Base-by-base conservation (phyloP, 192 early-diverging fungal genomes). In the Rhizophagus clarus region DNA sequence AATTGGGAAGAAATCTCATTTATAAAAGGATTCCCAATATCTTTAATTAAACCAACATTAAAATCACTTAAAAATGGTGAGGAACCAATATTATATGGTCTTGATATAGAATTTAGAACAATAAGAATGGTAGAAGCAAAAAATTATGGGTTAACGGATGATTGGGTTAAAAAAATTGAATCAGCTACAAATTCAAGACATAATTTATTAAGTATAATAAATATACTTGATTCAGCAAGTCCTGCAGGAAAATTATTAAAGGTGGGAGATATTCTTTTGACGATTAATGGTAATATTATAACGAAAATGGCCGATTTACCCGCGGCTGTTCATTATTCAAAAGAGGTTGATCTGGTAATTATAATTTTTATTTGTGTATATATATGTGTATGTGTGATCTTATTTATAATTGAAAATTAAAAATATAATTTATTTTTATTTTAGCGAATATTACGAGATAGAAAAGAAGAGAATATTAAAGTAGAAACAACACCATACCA, bases 191-290 rank as follows among this genome's bases (percentile, higher is more conserved):
- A 72, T 32, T 84, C 89, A 10, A 87, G 87, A 70, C 88, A 89
- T 76, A 85, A 83, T 9, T 61, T 88, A 28, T 51, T 94, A 34
- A 91, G 91, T 83, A 86, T 86, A 10, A 73, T 93, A 28, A 85
- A 87, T 72, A 70, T 89, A 64, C 84, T 93, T 72, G 90, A 92
- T 82, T 73, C 87, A 28, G 77, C 87, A 45, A 89, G 88, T 56
- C 84, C 85, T n/a, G 87, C 88, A 2, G 81, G 87, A 24, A 84
- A 86, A 63, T 85, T 90, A 70, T 83, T 95, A 37, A 84, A 87
- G 45, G 91, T 90, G 0, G 89, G 90, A 5, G 93, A 95, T 79
- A 86, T 93, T 51, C 85, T 94, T n/a, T 78, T 94, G 64, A 88
- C 84, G 68, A 86, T 94, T 10, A 88, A 91, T 83, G 92, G 91